A percentile compares a stretch with the other conserved stretches of the same genome.
Conservation (phyloP, 805 yeast species). For the Candida cerambycidarum region DNA sequence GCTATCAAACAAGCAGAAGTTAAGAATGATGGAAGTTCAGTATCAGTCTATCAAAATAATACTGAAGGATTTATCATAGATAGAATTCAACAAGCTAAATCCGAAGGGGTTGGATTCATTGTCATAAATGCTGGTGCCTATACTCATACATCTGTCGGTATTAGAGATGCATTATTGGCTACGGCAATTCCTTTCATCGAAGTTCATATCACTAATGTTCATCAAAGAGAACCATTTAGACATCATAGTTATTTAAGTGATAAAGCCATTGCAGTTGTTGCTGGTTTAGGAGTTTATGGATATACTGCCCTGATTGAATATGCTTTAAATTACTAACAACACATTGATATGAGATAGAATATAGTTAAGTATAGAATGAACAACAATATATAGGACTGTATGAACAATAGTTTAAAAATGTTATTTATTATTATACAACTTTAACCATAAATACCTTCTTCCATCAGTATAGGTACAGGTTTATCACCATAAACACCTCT, state of each 20-base stretch:
- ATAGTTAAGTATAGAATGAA: too few relatives aligned
- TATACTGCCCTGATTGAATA: slow-evolving; percentile 42
- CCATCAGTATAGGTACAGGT: slow-evolving; percentile 65
- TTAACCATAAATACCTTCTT: slow-evolving; percentile 72
- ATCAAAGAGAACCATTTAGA: slow-evolving; percentile 51
- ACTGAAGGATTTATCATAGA: slow-evolving; percentile 49
- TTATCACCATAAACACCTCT: slow-evolving; percentile 76
- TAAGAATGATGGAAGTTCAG: slow-evolving; percentile 30
- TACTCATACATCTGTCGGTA: slow-evolving; percentile 51
- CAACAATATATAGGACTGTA: too few relatives aligned
- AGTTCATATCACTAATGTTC: slow-evolving; percentile 52
- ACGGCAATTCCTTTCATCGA: slow-evolving; percentile 51
- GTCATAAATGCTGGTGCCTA: slow-evolving; percentile 54
- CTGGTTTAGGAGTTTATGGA: slow-evolving; percentile 44
- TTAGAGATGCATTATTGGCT: slow-evolving; percentile 49
- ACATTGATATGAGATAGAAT: too few relatives aligned
- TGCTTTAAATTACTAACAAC: slow-evolving; percentile 33
- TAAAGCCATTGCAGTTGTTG: slow-evolving; percentile 47
- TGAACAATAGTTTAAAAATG: too few relatives aligned
- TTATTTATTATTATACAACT: too few relatives aligned
- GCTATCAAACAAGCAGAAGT: slow-evolving; percentile 32
- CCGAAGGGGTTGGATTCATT: slow-evolving; percentile 43
- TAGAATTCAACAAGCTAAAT: slow-evolving; percentile 46
- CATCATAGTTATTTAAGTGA: slow-evolving; percentile 50
- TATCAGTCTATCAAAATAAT: slow-evolving; percentile 41